phyloP scores from a whole-genome alignment of 306 rosid genomes.

The Datisca glomerata region DNA sequence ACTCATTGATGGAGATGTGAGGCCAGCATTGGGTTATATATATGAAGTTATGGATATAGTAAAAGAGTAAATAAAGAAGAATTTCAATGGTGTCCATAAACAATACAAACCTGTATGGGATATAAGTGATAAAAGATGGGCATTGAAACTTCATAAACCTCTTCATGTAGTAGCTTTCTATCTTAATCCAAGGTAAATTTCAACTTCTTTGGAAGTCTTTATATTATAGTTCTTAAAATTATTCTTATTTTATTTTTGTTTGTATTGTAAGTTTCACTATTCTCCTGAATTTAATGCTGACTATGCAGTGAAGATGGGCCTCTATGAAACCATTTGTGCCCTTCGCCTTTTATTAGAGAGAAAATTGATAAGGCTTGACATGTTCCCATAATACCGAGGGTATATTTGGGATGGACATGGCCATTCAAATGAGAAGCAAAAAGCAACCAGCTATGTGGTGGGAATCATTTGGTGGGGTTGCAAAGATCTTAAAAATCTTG shows the following conservation, averaged over 20 bases:
- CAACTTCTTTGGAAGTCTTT: too few relatives aligned
- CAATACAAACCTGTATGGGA: not conserved
- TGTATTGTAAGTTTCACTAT: not conserved
- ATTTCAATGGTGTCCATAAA: not conserved
- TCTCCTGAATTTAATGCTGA: not conserved
- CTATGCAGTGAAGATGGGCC: not conserved
- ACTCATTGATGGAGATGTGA: not conserved
- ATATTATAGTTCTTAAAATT: not conserved
- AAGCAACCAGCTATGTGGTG: not conserved
- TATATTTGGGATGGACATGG: not conserved
- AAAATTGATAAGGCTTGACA: not conserved
- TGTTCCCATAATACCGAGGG: not conserved
- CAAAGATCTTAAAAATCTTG: conserved; percentile 1
- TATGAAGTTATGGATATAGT: not conserved
- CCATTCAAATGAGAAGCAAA: not conserved
- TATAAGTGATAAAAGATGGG: too few relatives aligned
- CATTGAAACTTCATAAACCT: not conserved
- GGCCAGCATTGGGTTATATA: not conserved
- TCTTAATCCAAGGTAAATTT: not conserved
- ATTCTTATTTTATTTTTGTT: not conserved
- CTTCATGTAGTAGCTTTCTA: not conserved
- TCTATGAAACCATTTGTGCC: not conserved
- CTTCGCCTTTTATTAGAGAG: not conserved
- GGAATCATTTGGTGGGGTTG: not conserved
- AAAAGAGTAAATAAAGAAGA: not conserved